Evolutionary conservation across 805 yeast species (phyloP), one percentile per base, ranked within the genome.

Genomic region (Barnettozyma californica): DNA sequence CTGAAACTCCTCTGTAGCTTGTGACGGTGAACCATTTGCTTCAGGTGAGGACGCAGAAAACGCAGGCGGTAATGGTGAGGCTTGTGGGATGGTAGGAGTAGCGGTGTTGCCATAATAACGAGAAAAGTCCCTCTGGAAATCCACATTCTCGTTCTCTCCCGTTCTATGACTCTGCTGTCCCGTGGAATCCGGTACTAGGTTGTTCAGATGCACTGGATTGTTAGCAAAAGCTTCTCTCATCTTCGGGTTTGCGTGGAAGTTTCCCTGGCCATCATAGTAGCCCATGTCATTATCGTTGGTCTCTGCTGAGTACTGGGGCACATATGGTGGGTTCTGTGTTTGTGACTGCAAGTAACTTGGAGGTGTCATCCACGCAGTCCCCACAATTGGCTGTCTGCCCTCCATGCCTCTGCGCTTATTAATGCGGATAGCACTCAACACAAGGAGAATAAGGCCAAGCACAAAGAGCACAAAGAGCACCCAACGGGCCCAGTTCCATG

Each of bases 281-380:
- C 96, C 96, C 62, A 85, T 78, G 61, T 90, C 96, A 42, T 77
- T 73, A 26, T 82, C 87, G 53, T 81, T 82, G 0, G 90, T 81
- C 14, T 71, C 66, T 11, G 70, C 86, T 0, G 89, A 78, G 54
- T 86, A 86, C 2, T 83, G 74, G 0, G 95, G 95, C 1, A 84
- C 87, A 55, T 71, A 80, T 1, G 77, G 77, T 2, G 76, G 75
- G 41, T 75, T 77, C 9, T 71, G 66, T 36, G 62, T 62, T 48
- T 49, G 64, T 13, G 52, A 54, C 38, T 49, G 68, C 68, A 66
- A 57, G 57, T 87, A 85, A n/a, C 80, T 74, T 3, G 89, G 91
- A 7, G 96, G 96, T 0, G 94, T 84, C 70, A 89, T 79, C 95
- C 95, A 86, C 10, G 86, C 78, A 1, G 94, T 86, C 9, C 92